Evolutionary conservation across 75 land plant species (phyloP).

Genomic region (Cryptomeria japonica): DNA sequence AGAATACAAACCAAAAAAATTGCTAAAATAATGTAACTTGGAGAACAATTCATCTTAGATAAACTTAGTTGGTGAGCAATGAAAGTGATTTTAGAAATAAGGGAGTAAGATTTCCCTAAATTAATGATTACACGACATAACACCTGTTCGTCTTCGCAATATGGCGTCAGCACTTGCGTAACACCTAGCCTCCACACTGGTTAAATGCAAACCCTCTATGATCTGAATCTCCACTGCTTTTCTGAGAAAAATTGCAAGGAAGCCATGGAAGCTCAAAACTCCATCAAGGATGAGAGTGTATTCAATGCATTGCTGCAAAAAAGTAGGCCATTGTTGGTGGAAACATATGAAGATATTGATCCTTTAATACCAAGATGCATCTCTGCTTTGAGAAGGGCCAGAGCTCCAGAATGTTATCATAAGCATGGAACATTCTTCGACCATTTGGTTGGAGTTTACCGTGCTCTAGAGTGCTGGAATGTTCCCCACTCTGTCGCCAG

Average conservation of each 20-base stretch:
- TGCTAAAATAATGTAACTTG: no score
- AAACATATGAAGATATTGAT: slow-evolving; percentile 52
- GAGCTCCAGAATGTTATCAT: slow-evolving; percentile 95
- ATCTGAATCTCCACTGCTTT: not conserved
- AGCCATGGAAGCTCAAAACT: not conserved
- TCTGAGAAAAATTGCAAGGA: not conserved
- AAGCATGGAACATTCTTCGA: slow-evolving; percentile 87
- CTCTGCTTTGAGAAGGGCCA: slow-evolving; percentile 48
- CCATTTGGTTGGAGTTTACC: slow-evolving; percentile 64
- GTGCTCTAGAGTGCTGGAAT: slow-evolving; percentile 75
- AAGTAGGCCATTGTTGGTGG: slow-evolving; percentile 65
- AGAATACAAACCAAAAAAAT: no score
- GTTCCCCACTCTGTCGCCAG: slow-evolving; percentile 57
- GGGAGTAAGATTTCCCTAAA: no score
- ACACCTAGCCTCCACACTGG: no score
- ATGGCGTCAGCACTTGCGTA: no score
- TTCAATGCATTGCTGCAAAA: slow-evolving; percentile 20
- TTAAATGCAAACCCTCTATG: not conserved
- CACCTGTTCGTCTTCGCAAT: no score
- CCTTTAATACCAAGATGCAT: slow-evolving; percentile 51
- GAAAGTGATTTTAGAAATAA: no score
- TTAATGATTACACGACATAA: no score
- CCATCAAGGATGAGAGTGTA: not conserved
- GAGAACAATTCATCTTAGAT: no score
- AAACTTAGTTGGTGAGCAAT: no score